Base-by-base conservation (phyloP, 192 early-diverging fungal species). In the Chytriomyces confervae region DNA sequence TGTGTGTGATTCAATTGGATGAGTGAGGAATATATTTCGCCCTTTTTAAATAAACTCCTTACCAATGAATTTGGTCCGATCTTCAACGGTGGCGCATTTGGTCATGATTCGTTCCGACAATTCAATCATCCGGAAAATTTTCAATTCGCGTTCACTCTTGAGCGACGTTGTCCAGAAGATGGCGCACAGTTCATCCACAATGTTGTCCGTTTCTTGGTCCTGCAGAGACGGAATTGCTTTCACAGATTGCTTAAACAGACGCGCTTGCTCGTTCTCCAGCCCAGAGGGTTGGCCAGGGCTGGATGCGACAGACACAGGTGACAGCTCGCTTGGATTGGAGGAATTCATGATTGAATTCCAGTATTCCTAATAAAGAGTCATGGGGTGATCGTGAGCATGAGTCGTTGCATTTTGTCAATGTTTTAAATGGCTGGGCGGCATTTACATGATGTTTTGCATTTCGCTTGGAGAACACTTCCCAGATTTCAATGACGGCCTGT, bases 401-500 rank as follows among this genome's bases (percentile, higher is more conserved):
- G 36, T 36, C 36, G 4, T 36, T 2, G 36, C 4, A 36, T 36
- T 36, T 36, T 36, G 24, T 27, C 24, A 27, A 27, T 27, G 24
- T 27, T 36, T 4, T 36, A 36, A 2, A 36, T 4, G 36, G 36
- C 24, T 1, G 4, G 4, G 36, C 36, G 36, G 36, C 36, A 36
- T 36, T 36, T 36, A 36, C 53, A 57, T 20, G 53, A 20, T 57
- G 53, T 20, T 57, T 57, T 57, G 13, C 16, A 57, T 57, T 57
- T 57, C 53, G 13, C 53, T 57, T 57, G 53, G 20, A 57, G 53
- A 57, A 57, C 53, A 57, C 16, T 46, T 74, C 72, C 29, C 61
- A 45, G 7, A 74, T 62, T 48, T 74, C 72, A 3, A 74, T n/a
- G 10, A 43, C 57, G 18, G 18, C 20, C 3, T 20, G 20, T 20